These are phyloP conservation scores for Alternaria solani DNA, from an alignment of 2,329 filamentous ascomycete genomes.

Conservation along the genomic window DNA sequence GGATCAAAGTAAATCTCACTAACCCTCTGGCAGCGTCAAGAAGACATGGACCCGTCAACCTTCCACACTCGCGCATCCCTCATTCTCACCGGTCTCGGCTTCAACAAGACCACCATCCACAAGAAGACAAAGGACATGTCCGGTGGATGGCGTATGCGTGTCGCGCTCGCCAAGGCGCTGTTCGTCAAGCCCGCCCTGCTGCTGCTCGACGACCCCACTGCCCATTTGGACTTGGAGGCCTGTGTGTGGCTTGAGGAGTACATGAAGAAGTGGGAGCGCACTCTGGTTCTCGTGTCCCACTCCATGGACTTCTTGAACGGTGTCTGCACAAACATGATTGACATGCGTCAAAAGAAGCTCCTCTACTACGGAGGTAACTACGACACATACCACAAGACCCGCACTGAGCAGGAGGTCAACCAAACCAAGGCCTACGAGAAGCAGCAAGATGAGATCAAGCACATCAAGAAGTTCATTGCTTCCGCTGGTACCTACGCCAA, in stretches of 20 bases:
- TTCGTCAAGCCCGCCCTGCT: constrained; percentile 98
- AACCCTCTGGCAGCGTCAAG: constrained; percentile 76
- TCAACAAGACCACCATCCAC: constrained; percentile 97
- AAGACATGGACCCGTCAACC: constrained; percentile 97
- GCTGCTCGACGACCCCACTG: constrained; percentile 96
- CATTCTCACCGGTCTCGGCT: constrained; percentile 97
- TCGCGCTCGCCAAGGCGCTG: constrained; percentile 93
- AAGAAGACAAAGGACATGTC: constrained; percentile 99
- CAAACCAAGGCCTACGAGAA: constrained; percentile 99
- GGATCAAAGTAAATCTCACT: neutral
- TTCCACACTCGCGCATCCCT: constrained; percentile 95
- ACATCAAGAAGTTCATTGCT: constrained; percentile 99
- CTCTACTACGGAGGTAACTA: constrained; percentile 99
- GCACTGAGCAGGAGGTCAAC: constrained; percentile 92
- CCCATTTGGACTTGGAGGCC: constrained; percentile 98
- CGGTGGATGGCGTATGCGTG: constrained; percentile 99
- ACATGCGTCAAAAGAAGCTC: constrained; percentile 90
- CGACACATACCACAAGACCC: constrained; percentile 94
- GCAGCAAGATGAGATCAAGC: constrained; percentile 97
- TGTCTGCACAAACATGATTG: constrained; percentile 97
- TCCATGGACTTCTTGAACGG: constrained; percentile 99
- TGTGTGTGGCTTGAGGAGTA: constrained; percentile 99
- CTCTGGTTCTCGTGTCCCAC: constrained; percentile 94
- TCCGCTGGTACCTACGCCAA: constrained; percentile 99
- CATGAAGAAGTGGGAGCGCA: constrained; percentile 99